Percentiles rank a stretch among this genome's conserved stretches.
These are phyloP conservation scores for Naganishia randhawae DNA, from an alignment of 768 basidiomycete genomes.

Conservation along the genomic window DNA sequence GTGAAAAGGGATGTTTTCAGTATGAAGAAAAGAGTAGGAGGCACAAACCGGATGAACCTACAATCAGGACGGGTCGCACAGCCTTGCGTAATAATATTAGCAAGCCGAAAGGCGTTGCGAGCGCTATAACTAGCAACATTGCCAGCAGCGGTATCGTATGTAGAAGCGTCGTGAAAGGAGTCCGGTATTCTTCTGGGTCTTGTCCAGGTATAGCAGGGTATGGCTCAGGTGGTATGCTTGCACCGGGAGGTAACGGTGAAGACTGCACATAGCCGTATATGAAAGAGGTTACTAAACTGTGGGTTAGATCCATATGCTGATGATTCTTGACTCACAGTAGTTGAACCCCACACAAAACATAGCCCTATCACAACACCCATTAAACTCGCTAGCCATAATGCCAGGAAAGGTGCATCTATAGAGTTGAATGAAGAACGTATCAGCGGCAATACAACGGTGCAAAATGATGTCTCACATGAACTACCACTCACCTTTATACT, in stretches of 20 bases:
- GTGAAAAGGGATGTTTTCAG: neutral
- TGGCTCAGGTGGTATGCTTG: neutral
- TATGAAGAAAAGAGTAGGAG: slow-evolving; percentile 44
- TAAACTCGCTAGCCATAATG: slow-evolving; percentile 44
- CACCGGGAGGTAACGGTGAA: slow-evolving; percentile 5
- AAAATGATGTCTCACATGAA: neutral
- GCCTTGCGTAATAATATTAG: slow-evolving; percentile 66
- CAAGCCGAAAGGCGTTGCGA: slow-evolving; percentile 44
- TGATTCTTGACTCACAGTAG: slow-evolving; percentile 36
- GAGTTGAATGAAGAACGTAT: neutral
- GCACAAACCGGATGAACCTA: slow-evolving; percentile 55
- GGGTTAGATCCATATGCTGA: too few relatives aligned
- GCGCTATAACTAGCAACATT: slow-evolving; percentile 38
- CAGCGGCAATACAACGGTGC: neutral
- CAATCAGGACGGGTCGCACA: slow-evolving; percentile 75
- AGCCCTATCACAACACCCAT: slow-evolving; percentile 43
- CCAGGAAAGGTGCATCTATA: slow-evolving; percentile 44
- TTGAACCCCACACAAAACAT: slow-evolving; percentile 49
- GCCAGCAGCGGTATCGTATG: slow-evolving; percentile 41
- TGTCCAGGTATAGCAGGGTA: slow-evolving; percentile 2
- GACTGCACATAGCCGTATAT: neutral
- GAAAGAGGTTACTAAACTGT: neutral
- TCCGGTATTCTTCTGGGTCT: slow-evolving; percentile 29
- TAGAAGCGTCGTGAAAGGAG: slow-evolving; percentile 38
- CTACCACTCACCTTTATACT: slow-evolving; percentile 43